Conservation (phyloP, 371 early-diverging fungal species). For the Nematocida sp. region DNA sequence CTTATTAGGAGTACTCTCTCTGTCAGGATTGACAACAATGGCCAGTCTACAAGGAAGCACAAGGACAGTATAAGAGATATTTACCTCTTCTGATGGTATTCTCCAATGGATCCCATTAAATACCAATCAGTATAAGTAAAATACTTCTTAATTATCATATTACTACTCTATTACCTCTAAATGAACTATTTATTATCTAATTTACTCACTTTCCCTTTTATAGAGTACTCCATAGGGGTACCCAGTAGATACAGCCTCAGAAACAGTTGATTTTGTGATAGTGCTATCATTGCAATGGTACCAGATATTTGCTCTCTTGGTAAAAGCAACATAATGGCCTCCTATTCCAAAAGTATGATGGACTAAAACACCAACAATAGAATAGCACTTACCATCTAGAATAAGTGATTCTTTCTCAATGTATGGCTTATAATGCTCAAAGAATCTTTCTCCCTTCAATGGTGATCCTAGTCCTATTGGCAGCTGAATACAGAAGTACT, state of each 20-base stretch:
- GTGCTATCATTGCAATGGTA: slow-evolving; percentile 53
- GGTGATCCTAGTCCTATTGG: slow-evolving; percentile 30
- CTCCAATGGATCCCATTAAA: no score
- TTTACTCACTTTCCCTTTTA: neutral
- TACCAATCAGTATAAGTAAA: no score
- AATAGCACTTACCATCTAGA: slow-evolving; percentile 26
- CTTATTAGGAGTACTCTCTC: no score
- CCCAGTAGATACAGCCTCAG: slow-evolving; percentile 34
- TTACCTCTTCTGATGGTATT: no score
- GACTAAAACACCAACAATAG: slow-evolving; percentile 35
- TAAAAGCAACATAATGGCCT: slow-evolving; percentile 50
- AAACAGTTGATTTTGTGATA: slow-evolving; percentile 29
- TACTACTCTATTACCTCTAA: no score
- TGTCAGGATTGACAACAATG: no score
- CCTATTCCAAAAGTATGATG: slow-evolving; percentile 50
- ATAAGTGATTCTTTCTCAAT: slow-evolving; percentile 41
- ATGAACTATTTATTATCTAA: neutral
- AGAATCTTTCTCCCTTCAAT: slow-evolving; percentile 20
- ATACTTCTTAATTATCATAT: no score
- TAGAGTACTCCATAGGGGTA: slow-evolving; percentile 49
- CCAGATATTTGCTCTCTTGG: slow-evolving; percentile 30
- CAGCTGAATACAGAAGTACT: slow-evolving; percentile 50
- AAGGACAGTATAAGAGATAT: no score
- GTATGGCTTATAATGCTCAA: slow-evolving; percentile 21
- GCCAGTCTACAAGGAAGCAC: no score